Evolutionary conservation across 192 early-diverging fungal genomes (phyloP), one percentile per base, ranked within the genome.

Genomic region (Linnemannia zychae): DNA sequence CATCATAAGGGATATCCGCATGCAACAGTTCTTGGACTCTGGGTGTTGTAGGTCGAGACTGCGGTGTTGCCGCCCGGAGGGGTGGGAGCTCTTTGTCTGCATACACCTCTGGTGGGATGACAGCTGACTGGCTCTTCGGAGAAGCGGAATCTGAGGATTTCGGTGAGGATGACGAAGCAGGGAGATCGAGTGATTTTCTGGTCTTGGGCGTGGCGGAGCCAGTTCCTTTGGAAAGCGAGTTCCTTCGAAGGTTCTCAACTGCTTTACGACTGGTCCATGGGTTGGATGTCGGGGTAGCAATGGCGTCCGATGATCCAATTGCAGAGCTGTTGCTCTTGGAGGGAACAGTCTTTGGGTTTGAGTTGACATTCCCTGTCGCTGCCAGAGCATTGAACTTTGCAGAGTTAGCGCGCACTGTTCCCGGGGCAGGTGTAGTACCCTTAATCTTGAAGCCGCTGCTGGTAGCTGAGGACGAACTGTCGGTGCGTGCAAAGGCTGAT

Each of bases 201-300:
- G 74, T 65, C 60, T 49, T 67, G 15, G 74, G 74, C 22, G 57
- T 44, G 16, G 57, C 40, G 3, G 67, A 22, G 16, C 57, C 69
- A 16, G 81, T 46, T 0, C 74, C 49, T n/a, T 78, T 78, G 7
- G 76, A 78, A 24, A 46, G 71, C 0, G 81, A 74, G 50, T 74
- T 74, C 6, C 36, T 74, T 1, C 33, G 69, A 15, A 57, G 17
- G n/a, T 53, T 34, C 1, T 71, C 81, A 0, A 78, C 75, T 0
- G 81, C 71, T 74, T 84, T 84, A n/a, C 76, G 76, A 60, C 46
- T 71, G 15, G 76, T 76, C 81, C 81, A 84, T 36, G 81, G 67
- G 22, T 60, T 78, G 6, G 81, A 74, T 7, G 47, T 69, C 17
- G 74, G 48, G 18, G 79, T 67, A 7, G 65, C 75, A 33, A 44